phyloP scores from a whole-genome alignment of 2,329 filamentous ascomycete genomes.

The Botrytis deweyae region DNA sequence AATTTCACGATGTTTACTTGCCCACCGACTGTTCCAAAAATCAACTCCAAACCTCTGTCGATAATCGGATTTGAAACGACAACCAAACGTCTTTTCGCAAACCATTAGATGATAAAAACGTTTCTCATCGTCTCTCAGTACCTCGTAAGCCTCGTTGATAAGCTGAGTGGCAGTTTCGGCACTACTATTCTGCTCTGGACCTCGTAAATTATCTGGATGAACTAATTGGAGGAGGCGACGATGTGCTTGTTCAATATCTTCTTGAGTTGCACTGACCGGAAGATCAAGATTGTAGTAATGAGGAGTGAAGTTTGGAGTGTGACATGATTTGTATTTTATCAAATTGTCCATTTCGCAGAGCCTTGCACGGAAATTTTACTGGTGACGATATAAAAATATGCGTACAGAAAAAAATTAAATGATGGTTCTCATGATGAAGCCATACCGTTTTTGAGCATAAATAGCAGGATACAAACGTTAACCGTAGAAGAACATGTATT shows the following conservation, averaged over 20 bases:
- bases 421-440: not conserved
- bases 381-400: not conserved
- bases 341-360: not conserved
- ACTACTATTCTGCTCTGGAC: not conserved
- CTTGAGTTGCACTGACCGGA: not conserved
- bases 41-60: not conserved
- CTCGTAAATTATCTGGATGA: slow-evolving; percentile 7
- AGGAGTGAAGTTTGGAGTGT: not conserved
- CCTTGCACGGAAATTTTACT: not conserved
- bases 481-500: not conserved
- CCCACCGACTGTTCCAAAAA: not conserved
- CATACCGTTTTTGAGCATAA: not conserved
- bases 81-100: not conserved
- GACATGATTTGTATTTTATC: not conserved
- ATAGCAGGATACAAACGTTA: too few relatives aligned
- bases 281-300: slow-evolving; percentile 20
- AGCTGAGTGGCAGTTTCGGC: not conserved
- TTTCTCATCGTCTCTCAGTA: not conserved
- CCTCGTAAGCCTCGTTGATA: not conserved
- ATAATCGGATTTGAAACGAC: not conserved
- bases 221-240: not conserved
- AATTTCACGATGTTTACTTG: not conserved
- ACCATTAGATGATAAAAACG: not conserved
- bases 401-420: not conserved
- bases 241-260: not conserved